These are phyloP conservation scores for Cytospora leucostoma DNA, from an alignment of 2,329 filamentous ascomycete species.

Conservation along the genomic window DNA sequence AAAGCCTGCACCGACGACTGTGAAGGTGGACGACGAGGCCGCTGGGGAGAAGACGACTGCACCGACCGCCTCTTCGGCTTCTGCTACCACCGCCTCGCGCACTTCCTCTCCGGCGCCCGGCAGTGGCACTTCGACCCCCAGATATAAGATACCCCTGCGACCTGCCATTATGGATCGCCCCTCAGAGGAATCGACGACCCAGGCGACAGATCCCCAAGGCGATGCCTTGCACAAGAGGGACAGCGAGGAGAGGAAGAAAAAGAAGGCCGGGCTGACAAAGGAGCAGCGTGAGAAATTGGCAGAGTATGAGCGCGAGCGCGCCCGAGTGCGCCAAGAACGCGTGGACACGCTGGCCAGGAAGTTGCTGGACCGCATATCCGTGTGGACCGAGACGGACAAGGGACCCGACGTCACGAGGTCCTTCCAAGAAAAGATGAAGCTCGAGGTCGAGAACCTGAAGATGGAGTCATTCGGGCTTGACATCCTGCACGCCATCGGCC, in stretches of 20 bases:
- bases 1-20: slow-evolving; percentile 39
- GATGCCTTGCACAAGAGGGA: slow-evolving; percentile 75
- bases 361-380: slow-evolving; percentile 82
- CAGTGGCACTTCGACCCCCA: slow-evolving; percentile 44
- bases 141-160: slow-evolving; percentile 68
- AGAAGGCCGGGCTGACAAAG: slow-evolving; percentile 82
- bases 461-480: slow-evolving; percentile 99
- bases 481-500: slow-evolving; percentile 91
- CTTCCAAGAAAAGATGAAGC: slow-evolving; percentile 90
- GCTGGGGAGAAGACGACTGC: slow-evolving; percentile 31
- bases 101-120: slow-evolving; percentile 44
- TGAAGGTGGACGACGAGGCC: slow-evolving; percentile 43
- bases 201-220: slow-evolving; percentile 60
- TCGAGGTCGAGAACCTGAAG: slow-evolving; percentile 97
- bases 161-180: slow-evolving; percentile 83
- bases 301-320: slow-evolving; percentile 84
- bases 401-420: slow-evolving; percentile 78
- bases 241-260: slow-evolving; percentile 44
- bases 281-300: slow-evolving; percentile 92
- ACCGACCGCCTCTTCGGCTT: slow-evolving; percentile 39
- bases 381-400: slow-evolving; percentile 98
- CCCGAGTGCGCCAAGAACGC: slow-evolving; percentile 78
- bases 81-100: slow-evolving; percentile 44
- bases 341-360: slow-evolving; percentile 83
- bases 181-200: slow-evolving; percentile 71